Conservation (phyloP, 768 basidiomycete genomes). For the Amanita muscaria region DNA sequence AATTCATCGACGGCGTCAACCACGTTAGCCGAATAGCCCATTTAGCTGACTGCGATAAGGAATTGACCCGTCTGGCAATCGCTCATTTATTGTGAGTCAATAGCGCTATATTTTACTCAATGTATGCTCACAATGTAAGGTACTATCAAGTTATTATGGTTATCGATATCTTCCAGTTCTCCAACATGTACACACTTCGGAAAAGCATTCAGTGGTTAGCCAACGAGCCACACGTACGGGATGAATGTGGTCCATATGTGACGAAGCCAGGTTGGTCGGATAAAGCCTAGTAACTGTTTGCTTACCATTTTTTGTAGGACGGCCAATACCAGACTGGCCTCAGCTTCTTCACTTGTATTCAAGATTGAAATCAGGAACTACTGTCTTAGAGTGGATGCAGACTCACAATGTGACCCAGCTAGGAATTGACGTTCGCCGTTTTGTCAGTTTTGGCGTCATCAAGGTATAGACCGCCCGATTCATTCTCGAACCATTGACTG, state of each 20-base stretch:
- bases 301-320: constrained; percentile 28
- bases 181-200: constrained; percentile 92
- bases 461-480: constrained; percentile 46
- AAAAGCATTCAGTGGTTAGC: constrained; percentile 85
- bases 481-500: constrained; percentile 1
- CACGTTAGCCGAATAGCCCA: constrained; percentile 89
- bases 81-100: constrained; percentile 78
- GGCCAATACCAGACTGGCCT: constrained; percentile 74
- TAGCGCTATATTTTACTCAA: background rate
- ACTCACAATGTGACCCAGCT: constrained; percentile 55
- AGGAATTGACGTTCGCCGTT: constrained; percentile 88
- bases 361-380: constrained; percentile 71
- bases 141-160: constrained; percentile 97
- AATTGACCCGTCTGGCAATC: constrained; percentile 77
- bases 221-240: constrained; percentile 71
- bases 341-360: constrained; percentile 83
- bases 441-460: constrained; percentile 95
- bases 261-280: constrained; percentile 64
- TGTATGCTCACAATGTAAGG: constrained; percentile 29
- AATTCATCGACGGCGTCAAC: constrained; percentile 83
- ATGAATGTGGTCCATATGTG: constrained; percentile 91
- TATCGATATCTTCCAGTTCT: constrained; percentile 95
- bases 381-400: constrained; percentile 85
- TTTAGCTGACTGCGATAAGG: constrained; percentile 81
- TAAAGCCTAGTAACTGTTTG: background rate